Conservation (phyloP, 176 grass and related monocot genomes). For the Oryza nivara region DNA sequence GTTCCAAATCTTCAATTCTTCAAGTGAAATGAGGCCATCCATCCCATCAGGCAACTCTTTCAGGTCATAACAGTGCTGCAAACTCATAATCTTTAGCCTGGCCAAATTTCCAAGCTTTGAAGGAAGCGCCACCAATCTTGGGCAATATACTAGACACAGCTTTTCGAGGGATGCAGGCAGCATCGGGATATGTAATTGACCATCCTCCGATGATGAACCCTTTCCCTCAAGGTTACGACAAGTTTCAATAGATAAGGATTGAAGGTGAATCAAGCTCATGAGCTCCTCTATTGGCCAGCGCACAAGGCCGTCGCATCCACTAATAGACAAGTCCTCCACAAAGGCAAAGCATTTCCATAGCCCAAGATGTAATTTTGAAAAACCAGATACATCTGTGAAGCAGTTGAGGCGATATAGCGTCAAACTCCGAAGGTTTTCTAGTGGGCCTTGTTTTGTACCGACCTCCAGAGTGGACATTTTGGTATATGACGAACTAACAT, state of each 20-base stretch:
- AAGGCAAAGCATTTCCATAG: background rate
- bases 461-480: background rate
- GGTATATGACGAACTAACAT: background rate
- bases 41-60: conserved; percentile 4
- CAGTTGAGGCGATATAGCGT: accelerated
- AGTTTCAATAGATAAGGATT: accelerated
- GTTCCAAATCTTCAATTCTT: background rate
- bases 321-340: accelerated
- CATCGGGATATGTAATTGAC: background rate
- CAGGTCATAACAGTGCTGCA: accelerated
- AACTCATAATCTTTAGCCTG: accelerated
- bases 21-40: conserved; percentile 19
- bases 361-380: background rate
- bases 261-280: background rate
- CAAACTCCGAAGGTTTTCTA: background rate
- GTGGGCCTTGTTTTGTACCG: background rate
- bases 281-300: conserved; percentile 14
- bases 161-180: background rate
- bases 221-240: background rate
- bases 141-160: accelerated
- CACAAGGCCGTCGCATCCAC: accelerated
- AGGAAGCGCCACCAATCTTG: background rate
- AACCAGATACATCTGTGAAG: background rate
- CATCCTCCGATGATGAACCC: background rate
- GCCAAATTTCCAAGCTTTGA: background rate